Conservation (phyloP, 1,284 basidiomycete genomes). For the Tilletiaria anomala region DNA sequence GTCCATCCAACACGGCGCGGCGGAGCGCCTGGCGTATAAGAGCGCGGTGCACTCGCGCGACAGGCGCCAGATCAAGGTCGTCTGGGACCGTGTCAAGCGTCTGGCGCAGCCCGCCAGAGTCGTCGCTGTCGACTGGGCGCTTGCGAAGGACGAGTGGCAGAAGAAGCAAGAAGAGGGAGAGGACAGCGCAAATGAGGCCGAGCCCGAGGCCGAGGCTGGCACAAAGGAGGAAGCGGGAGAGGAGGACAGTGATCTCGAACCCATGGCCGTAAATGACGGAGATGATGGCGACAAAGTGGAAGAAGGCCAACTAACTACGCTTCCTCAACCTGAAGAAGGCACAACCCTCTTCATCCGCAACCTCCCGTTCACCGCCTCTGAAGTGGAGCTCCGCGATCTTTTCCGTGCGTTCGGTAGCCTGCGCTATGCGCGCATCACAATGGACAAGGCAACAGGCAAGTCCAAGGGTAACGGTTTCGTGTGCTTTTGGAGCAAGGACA, state of each 20-base stretch:
- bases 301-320: slow-evolving; percentile 10
- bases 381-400: slow-evolving; percentile 30
- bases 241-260: no score
- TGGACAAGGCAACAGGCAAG: slow-evolving; percentile 61
- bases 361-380: slow-evolving; percentile 64
- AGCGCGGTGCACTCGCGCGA: slow-evolving; percentile 50
- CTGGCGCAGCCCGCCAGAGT: slow-evolving; percentile 46
- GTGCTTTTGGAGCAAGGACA: slow-evolving; percentile 87
- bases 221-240: slow-evolving; percentile 44
- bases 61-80: slow-evolving; percentile 49
- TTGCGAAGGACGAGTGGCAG: slow-evolving; percentile 85
- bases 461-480: slow-evolving; percentile 91
- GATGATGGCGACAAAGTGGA: slow-evolving; percentile 3
- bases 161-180: slow-evolving; percentile 45
- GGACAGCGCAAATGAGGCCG: slow-evolving; percentile 36
- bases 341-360: slow-evolving; percentile 91
- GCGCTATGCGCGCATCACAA: slow-evolving; percentile 79
- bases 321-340: slow-evolving; percentile 44
- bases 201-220: slow-evolving; percentile 44
- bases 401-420: slow-evolving; percentile 64
- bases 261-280: not conserved
- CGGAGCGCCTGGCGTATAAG: slow-evolving; percentile 53
- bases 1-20: slow-evolving; percentile 55
- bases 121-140: slow-evolving; percentile 90
- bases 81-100: slow-evolving; percentile 15